A percentile compares a stretch with the other conserved stretches of the same genome.
Evolutionary conservation across 176 grass and related monocot genomes (phyloP).

Genomic region (Bolboschoenus planiculmis): DNA sequence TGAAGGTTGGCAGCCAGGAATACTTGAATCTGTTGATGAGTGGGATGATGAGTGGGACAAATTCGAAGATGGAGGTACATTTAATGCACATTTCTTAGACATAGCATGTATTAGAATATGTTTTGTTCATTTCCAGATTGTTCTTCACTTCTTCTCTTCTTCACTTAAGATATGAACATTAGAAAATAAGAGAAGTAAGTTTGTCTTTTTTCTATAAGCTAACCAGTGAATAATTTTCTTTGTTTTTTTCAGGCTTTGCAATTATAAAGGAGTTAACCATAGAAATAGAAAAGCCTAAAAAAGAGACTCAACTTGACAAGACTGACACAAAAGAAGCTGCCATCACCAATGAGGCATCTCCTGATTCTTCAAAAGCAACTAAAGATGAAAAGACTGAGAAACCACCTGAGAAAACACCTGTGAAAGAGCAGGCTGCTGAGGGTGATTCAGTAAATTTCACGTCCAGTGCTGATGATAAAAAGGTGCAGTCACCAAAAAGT

Average conservation of each 20-base stretch:
- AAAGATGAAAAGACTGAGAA: conserved; percentile 54
- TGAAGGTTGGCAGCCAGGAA: conserved; percentile 94
- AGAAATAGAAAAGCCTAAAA: conserved; percentile 61
- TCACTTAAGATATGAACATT: neutral
- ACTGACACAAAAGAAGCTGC: conserved; percentile 46
- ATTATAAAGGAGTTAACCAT: conserved; percentile 95
- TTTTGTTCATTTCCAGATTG: neutral
- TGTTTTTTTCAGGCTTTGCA: conserved; percentile 64
- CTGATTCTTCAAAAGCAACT: conserved; percentile 39
- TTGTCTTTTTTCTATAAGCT: neutral
- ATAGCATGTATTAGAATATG: neutral
- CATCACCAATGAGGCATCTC: conserved; percentile 18
- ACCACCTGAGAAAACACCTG: conserved; percentile 33
- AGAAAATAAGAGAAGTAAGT: neutral
- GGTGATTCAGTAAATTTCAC: conserved; percentile 34
- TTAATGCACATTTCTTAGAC: conserved; percentile 4
- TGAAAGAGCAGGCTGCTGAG: conserved; percentile 35
- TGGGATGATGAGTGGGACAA: conserved; percentile 96
- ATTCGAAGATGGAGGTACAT: conserved; percentile 77
- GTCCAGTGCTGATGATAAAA: conserved; percentile 29
- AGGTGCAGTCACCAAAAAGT: conserved; percentile 31
- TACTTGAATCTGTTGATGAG: conserved; percentile 54
- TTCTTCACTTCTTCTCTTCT: neutral
- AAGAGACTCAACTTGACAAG: conserved; percentile 39
- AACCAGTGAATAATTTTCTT: neutral